Percentiles rank a stretch among this genome's conserved stretches.
phyloP scores from a whole-genome alignment of 768 basidiomycete species.

The Pleurotus salmoneostramineus region DNA sequence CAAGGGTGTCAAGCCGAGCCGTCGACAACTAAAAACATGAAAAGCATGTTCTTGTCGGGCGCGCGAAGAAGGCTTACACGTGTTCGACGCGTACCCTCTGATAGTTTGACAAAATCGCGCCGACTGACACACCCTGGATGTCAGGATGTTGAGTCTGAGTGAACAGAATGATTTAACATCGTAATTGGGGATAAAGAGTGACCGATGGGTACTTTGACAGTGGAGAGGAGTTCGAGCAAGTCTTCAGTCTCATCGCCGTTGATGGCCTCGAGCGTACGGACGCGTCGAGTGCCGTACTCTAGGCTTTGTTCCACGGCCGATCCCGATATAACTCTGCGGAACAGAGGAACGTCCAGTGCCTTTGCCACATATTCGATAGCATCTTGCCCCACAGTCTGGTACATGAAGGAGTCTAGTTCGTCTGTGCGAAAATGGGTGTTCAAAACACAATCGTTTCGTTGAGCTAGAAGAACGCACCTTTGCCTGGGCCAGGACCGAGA shows the following conservation, averaged over 20 bases:
- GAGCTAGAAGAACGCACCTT: conserved; percentile 52
- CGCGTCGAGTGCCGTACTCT: conserved; percentile 77
- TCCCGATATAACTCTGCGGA: conserved; percentile 77
- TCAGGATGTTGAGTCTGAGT: conserved; percentile 72
- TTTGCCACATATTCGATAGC: conserved; percentile 83
- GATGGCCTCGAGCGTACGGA: conserved; percentile 42
- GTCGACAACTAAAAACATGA: conserved; percentile 55
- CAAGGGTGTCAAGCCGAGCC: conserved; percentile 76
- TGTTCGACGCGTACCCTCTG: conserved; percentile 97
- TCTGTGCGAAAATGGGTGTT: conserved; percentile 47
- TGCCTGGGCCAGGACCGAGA: conserved; percentile 77
- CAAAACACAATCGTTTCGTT: conserved; percentile 13
- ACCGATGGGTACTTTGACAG: conserved; percentile 63
- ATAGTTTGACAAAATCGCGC: conserved; percentile 96
- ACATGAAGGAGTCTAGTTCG: conserved; percentile 97
- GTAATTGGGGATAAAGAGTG: background rate
- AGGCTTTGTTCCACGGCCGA: conserved; percentile 73
- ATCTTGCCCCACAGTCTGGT: conserved; percentile 98
- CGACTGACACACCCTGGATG: conserved; percentile 84
- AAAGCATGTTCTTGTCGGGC: background rate
- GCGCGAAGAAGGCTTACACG: conserved; percentile 59
- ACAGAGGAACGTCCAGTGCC: conserved; percentile 84
- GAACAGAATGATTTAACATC: conserved; percentile 5
- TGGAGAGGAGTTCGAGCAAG: conserved; percentile 64
- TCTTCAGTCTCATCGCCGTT: conserved; percentile 96